A percentile compares a stretch with the other conserved stretches of the same genome.
Conservation (phyloP, 1,284 basidiomycete species). For the Rhodotorula sp. region DNA sequence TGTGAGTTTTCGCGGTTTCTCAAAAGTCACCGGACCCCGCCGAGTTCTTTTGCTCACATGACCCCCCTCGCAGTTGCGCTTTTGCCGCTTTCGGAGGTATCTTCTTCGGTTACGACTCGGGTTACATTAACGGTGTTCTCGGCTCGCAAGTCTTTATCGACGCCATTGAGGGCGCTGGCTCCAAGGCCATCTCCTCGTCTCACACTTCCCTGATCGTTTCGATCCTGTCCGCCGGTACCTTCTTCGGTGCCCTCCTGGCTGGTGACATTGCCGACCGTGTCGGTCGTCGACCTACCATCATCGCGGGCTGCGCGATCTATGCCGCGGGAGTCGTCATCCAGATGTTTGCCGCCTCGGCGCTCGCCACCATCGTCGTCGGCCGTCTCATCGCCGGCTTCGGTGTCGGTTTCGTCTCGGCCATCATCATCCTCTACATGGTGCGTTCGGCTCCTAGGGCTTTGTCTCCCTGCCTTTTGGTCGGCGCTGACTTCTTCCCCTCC, state of each 20-base stretch:
- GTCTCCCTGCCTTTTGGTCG: neutral
- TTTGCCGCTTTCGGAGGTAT: slow-evolving; percentile 1
- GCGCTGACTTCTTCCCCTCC: too few species aligned
- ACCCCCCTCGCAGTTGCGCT: slow-evolving; percentile 3
- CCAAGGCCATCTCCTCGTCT: slow-evolving; percentile 14
- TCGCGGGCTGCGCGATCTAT: slow-evolving; percentile 51
- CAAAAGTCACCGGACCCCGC: neutral
- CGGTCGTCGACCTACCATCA: slow-evolving; percentile 34
- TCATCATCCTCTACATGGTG: slow-evolving; percentile 48
- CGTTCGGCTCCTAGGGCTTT: neutral
- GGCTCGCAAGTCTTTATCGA: slow-evolving; percentile 35
- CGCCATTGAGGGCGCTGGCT: slow-evolving; percentile 29
- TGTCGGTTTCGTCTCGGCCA: slow-evolving; percentile 55
- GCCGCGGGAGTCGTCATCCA: slow-evolving; percentile 51
- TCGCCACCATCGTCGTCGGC: slow-evolving; percentile 49
- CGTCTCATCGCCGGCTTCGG: slow-evolving; percentile 54
- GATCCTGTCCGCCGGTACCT: slow-evolving; percentile 33
- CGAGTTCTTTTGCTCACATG: neutral
- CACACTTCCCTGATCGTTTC: slow-evolving; percentile 28
- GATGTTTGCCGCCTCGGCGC: slow-evolving; percentile 46
- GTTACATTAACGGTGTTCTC: slow-evolving; percentile 45
- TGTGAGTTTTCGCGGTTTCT: slow-evolving; percentile 28
- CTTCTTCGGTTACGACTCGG: slow-evolving; percentile 24
- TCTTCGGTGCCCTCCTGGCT: slow-evolving; percentile 32
- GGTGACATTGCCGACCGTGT: slow-evolving; percentile 30